Evolutionary conservation across 495 filamentous ascomycete species (phyloP), one percentile per base, ranked within the genome.

Genomic region (Penicillium roqueforti): DNA sequence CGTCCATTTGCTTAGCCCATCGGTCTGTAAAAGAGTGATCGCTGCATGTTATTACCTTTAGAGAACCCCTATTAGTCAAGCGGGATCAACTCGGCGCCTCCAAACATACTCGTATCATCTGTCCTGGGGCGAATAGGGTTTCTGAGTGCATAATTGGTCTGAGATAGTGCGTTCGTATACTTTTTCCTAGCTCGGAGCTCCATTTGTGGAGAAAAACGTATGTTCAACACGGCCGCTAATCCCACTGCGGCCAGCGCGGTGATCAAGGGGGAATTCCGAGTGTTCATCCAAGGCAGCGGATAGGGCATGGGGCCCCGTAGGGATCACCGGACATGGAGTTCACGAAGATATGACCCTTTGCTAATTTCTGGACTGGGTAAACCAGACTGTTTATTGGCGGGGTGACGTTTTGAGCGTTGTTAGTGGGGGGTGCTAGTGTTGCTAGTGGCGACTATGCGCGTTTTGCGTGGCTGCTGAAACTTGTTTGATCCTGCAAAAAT

Each of bases 1-100:
- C 58, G 14, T 61, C 54, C 46, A 61, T 51, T 29, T 61, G 58
- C 25, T 57, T 57, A 32, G 57, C 55, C 58, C 58, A 61, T 5
- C 58, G 58, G 7, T 51, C 54, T 19, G 54, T 50, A 26, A 56
- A 56, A 1, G 29, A 56, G 6, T 46, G 49, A 45, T 60, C 53
- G 16, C 40, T 56, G 25, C 57, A 56, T 5, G 57, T 53, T 14
- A 56, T 47, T 22, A 56, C 28, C 53, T 60, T 29, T 10, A 9
- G 9, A 29, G 6, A 22, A 4, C 19, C 3, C 9, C 4, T 7
- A 40, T 10, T 40, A 20, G 16, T 40, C 22, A 7, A 10, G 16
- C 18, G 19, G 9, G 1, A 22, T 26, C 4, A 25, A 20, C 22
- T 28, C 25, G 10, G 31, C 2, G 23, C 16, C 3, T 22, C 51